Percentiles rank a stretch among this genome's conserved stretches.
phyloP scores from a whole-genome alignment of 495 filamentous ascomycete genomes.

The Lindgomyces ingoldianus region DNA sequence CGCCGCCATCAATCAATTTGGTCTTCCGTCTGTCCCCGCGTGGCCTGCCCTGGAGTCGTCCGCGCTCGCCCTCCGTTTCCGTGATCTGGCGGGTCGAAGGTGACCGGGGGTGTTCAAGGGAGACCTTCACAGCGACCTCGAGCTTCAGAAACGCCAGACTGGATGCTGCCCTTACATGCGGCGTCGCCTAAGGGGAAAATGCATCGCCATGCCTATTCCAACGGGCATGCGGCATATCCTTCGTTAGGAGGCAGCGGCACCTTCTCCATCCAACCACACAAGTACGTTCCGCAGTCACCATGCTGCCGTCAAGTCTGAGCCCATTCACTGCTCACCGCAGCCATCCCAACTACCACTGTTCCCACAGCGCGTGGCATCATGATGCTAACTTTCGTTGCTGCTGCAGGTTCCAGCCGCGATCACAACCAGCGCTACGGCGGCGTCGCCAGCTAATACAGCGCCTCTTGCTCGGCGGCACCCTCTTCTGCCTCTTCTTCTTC shows the following conservation, averaged over 20 bases:
- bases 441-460: conserved; percentile 67
- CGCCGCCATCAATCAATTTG: conserved; percentile 30
- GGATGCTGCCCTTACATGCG: conserved; percentile 45
- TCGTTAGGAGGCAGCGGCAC: conserved; percentile 55
- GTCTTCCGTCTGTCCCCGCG: neutral
- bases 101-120: conserved; percentile 37
- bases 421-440: conserved; percentile 74
- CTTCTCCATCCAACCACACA: conserved; percentile 87
- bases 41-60: conserved; percentile 6
- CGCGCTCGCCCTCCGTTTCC: conserved; percentile 8
- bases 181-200: conserved; percentile 51
- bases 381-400: conserved; percentile 30
- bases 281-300: conserved; percentile 55
- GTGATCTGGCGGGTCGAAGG: conserved; percentile 31
- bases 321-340: no score
- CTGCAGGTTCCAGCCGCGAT: conserved; percentile 82
- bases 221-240: conserved; percentile 71
- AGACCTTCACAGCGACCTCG: conserved; percentile 26
- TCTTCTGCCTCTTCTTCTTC: conserved; percentile 63
- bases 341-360: no score
- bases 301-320: no score
- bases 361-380: conserved; percentile 19
- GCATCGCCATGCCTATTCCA: conserved; percentile 67
- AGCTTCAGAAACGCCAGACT: conserved; percentile 6
- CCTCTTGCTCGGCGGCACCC: conserved; percentile 55